Percentiles rank a stretch among this genome's conserved stretches.
Evolutionary conservation across 1,284 basidiomycete species (phyloP).

Genomic region (Exsudoporus floridanus): DNA sequence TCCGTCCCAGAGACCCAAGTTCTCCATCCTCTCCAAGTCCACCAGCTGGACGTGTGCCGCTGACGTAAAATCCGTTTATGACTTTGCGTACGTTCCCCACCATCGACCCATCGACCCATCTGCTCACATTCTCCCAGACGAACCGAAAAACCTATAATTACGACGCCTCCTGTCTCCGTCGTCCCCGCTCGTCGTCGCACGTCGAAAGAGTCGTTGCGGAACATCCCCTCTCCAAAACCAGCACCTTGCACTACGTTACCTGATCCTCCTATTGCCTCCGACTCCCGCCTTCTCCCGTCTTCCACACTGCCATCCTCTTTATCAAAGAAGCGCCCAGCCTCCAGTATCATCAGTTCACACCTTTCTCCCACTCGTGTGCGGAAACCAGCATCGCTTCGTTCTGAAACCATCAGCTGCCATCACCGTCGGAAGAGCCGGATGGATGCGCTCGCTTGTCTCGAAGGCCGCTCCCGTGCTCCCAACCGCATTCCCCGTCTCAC

Average conservation of each 20-base stretch:
- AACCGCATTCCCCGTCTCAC: constrained; percentile 13
- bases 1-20: constrained; percentile 44
- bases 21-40: constrained; percentile 33
- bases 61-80: constrained; percentile 21
- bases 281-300: constrained; percentile 5
- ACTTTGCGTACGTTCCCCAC: constrained; percentile 21
- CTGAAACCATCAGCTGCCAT: constrained; percentile 37
- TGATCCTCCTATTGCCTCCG: constrained; percentile 20
- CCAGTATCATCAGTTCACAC: constrained; percentile 7
- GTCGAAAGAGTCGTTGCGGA: constrained; percentile 48
- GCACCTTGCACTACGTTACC: constrained; percentile 49
- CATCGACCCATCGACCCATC: background rate
- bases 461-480: constrained; percentile 43
- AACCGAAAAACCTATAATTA: constrained; percentile 10
- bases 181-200: constrained; percentile 31
- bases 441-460: constrained; percentile 61
- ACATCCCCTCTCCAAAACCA: constrained; percentile 61
- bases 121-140: constrained; percentile 20
- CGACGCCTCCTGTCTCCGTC: constrained; percentile 10
- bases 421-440: constrained; percentile 38
- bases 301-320: background rate
- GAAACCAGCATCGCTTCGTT: constrained; percentile 22
- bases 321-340: constrained; percentile 15
- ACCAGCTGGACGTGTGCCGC: constrained; percentile 30
- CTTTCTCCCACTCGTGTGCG: constrained; percentile 4